Evolutionary conservation across 2,329 filamentous ascomycete species (phyloP).

Genomic region (Parastagonospora nodorum): DNA sequence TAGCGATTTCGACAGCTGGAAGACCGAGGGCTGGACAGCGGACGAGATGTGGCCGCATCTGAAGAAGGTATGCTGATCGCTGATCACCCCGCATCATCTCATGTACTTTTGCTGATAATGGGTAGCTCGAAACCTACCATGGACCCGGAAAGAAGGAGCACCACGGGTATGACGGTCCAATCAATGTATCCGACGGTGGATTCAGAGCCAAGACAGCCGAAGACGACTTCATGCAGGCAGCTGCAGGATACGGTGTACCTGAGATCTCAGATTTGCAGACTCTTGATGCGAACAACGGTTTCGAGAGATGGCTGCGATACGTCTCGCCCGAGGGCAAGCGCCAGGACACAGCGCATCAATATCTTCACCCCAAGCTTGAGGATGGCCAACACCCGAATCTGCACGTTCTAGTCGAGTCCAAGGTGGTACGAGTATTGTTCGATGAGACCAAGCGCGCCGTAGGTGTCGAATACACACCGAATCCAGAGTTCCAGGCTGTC

Average conservation of each 20-base stretch:
- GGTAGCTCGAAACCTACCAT: conserved; percentile 61
- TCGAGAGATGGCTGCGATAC: conserved; percentile 55
- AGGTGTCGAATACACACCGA: conserved; percentile 64
- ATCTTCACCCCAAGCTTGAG: conserved; percentile 59
- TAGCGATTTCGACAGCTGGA: conserved; percentile 59
- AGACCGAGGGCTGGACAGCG: conserved; percentile 57
- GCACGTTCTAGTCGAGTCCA: conserved; percentile 62
- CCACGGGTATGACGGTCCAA: conserved; percentile 62
- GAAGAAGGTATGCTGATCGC: conserved; percentile 51
- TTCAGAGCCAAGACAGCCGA: conserved; percentile 50
- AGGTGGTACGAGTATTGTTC: conserved; percentile 62
- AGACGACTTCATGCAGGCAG: conserved; percentile 57
- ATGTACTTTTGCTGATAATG: conserved; percentile 1
- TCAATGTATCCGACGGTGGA: conserved; percentile 60
- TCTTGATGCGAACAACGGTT: conserved; percentile 52
- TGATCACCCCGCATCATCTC: background rate
- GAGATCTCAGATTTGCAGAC: conserved; percentile 61
- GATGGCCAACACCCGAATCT: conserved; percentile 61
- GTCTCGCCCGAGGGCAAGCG: conserved; percentile 58
- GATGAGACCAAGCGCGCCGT: conserved; percentile 59
- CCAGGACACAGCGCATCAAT: conserved; percentile 63
- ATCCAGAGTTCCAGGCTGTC: conserved; percentile 44
- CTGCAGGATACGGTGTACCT: conserved; percentile 55
- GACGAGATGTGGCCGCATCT: conserved; percentile 60
- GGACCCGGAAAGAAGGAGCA: conserved; percentile 49